Conservation (phyloP, 352 stramenopile genomes). For the Aphanomyces stellatus region DNA sequence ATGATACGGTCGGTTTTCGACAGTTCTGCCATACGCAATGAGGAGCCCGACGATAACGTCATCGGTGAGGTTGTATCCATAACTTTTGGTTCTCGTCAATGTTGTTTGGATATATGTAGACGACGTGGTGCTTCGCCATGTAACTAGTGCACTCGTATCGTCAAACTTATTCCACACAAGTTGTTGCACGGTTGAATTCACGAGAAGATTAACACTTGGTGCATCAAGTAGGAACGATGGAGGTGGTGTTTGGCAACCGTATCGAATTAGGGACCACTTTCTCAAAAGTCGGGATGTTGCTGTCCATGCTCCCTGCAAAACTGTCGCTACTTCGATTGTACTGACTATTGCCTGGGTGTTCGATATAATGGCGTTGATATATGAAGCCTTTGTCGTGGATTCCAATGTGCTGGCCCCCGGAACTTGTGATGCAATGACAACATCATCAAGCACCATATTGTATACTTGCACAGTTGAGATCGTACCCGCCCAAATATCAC, state of each 20-base stretch:
- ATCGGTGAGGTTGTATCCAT: background rate
- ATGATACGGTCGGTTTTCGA: background rate
- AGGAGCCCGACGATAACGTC: background rate
- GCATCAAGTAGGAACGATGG: background rate
- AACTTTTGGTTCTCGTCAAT: background rate
- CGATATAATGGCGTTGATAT: background rate
- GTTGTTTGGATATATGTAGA: background rate
- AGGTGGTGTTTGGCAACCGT: background rate
- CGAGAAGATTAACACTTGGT: background rate
- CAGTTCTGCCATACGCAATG: background rate
- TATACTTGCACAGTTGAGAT: background rate
- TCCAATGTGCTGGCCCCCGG: background rate
- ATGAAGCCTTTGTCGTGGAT: background rate
- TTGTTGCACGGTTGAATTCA: background rate
- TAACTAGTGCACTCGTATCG: background rate
- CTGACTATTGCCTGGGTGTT: background rate
- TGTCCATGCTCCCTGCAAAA: background rate
- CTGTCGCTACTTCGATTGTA: background rate
- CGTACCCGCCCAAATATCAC: background rate
- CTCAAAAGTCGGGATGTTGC: background rate
- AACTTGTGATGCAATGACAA: background rate
- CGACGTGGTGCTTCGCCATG: background rate
- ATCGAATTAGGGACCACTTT: background rate
- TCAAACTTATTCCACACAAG: slow-evolving; percentile 2
- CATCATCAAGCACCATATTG: background rate